Percentiles rank a stretch among this genome's conserved stretches.
phyloP scores from a whole-genome alignment of 2,329 filamentous ascomycete genomes.

The Trichophyton schoenleinii region DNA sequence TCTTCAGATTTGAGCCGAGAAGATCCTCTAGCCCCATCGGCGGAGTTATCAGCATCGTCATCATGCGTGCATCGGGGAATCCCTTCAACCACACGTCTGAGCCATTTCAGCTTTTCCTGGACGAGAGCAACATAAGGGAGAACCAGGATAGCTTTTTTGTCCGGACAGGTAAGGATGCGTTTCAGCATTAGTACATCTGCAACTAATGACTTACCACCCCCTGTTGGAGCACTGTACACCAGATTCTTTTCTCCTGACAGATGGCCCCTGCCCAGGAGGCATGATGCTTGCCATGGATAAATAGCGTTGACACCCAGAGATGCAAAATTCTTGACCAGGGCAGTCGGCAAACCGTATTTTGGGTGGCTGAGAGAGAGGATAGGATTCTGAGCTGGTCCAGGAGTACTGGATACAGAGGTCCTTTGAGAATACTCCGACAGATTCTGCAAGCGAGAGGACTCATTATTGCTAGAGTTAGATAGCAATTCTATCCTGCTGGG shows the following conservation, averaged over 20 bases:
- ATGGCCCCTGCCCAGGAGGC: slow-evolving; percentile 54
- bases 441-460: slow-evolving; percentile 8
- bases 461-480: background rate
- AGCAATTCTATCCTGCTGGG: slow-evolving; percentile 25
- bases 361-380: slow-evolving; percentile 50
- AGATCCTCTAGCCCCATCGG: slow-evolving; percentile 20
- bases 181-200: slow-evolving; percentile 63
- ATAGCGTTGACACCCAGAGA: slow-evolving; percentile 57
- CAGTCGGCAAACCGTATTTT: slow-evolving; percentile 48
- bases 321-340: slow-evolving; percentile 52
- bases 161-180: slow-evolving; percentile 50
- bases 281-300: slow-evolving; percentile 69
- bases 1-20: slow-evolving; percentile 43
- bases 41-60: slow-evolving; percentile 15
- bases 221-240: slow-evolving; percentile 69
- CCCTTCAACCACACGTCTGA: slow-evolving; percentile 53
- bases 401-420: slow-evolving; percentile 20
- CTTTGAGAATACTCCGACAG: slow-evolving; percentile 48
- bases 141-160: slow-evolving; percentile 57
- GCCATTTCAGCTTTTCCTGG: slow-evolving; percentile 65
- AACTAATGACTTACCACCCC: slow-evolving; percentile 65
- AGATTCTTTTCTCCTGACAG: slow-evolving; percentile 55
- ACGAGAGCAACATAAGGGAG: slow-evolving; percentile 68
- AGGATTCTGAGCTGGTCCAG: slow-evolving; percentile 29
- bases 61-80: slow-evolving; percentile 30